A percentile compares a stretch with the other conserved stretches of the same genome.
Evolutionary conservation across 768 basidiomycete species (phyloP).

Genomic region (Tylopilus subfusipes): DNA sequence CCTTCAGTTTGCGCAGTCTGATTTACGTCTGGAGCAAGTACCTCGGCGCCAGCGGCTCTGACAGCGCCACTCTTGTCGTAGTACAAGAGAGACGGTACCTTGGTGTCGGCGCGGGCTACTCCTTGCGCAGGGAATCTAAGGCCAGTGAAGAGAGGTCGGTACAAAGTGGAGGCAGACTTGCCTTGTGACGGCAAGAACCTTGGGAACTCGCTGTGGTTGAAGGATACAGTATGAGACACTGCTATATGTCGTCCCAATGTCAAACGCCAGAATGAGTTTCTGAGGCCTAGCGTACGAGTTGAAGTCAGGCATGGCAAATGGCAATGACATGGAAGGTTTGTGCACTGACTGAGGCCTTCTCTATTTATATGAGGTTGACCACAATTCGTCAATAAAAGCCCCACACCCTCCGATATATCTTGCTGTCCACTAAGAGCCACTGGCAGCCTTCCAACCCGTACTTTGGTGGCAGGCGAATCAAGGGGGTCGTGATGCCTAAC

Average conservation of each 20-base stretch:
- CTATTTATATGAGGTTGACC: no score
- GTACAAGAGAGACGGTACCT: constrained; percentile 43
- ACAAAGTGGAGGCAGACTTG: neutral
- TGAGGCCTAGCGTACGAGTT: no score
- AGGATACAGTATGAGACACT: neutral
- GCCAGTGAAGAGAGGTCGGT: neutral
- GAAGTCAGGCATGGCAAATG: no score
- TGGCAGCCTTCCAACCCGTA: no score
- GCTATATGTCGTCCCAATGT: neutral
- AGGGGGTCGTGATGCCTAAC: no score
- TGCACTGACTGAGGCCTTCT: no score
- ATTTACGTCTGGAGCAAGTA: constrained; percentile 28
- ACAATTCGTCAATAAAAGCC: no score
- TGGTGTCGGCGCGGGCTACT: constrained; percentile 37
- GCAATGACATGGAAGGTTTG: no score
- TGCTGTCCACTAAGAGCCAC: no score
- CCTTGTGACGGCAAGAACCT: constrained; percentile 8
- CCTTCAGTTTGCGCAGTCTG: constrained; percentile 33
- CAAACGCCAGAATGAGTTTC: neutral
- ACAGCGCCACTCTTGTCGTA: constrained; percentile 37
- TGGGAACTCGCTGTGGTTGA: constrained; percentile 3
- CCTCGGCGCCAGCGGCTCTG: constrained; percentile 41
- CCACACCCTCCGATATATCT: no score
- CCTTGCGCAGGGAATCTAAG: constrained; percentile 38
- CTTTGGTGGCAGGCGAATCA: no score